Base-by-base conservation (phyloP, 257 asterid species). In the Solanum sitiens region DNA sequence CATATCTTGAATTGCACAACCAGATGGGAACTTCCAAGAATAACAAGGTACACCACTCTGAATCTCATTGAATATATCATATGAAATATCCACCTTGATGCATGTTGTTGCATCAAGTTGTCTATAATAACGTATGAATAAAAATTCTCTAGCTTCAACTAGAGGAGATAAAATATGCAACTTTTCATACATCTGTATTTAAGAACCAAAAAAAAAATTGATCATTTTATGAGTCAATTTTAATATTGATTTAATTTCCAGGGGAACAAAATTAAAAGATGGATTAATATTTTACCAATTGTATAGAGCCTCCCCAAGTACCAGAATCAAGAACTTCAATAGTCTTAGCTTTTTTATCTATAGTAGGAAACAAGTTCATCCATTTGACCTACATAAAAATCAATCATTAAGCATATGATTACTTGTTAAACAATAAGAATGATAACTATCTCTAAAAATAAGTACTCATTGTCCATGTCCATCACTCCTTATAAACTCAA, bases 1-100 rank as follows among this genome's bases (percentile, higher is more conserved):
- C 83, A 91, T 73, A 84, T 92, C 94, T 91, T 95, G 92, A 90
- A 95, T 92, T 87, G 92, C 73, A 83, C 98, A 93, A 30, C 99
- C 98, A 1, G 96, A 96, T 45, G 98, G 96, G 83, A 93, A 89
- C 90, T 88, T 95, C 98, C 97, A 92, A 6, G 91, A 9, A 87
- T 83, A 91, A 68, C 90, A 88, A 35, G 94, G 89, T 88, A 87
- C 88, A 88, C 89, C 89, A 50, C 89, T 91, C 67, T 88, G 90
- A 73, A 86, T 45, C 87, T 87, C 93, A 84, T 89, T 92, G 73
- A 91, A 75, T 72, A 88, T 67, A 79, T 94, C 93, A 84, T 91
- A 91, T 18, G 97, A 96, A 33, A 94, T 90, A 87, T 94, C 94
- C 6, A 89, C 95, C 89, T 95, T 89, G 37, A 90, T 65, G 98